Conservation (phyloP, 306 rosid species). For the Cajanus cajan region DNA sequence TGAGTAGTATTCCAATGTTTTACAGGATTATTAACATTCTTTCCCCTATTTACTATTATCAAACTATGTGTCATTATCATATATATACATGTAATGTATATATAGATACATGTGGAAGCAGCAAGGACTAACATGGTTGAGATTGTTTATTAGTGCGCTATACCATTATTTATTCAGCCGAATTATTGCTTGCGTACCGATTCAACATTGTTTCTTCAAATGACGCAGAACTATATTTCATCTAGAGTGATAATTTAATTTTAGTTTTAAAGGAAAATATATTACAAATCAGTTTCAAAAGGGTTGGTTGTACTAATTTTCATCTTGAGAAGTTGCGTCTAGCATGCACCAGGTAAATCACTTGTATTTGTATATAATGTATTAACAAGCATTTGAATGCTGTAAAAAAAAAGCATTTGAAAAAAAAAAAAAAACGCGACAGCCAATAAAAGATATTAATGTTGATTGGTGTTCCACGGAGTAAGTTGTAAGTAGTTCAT, state of each 20-base stretch:
- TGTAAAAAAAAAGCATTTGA: too few relatives aligned
- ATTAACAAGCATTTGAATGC: neutral
- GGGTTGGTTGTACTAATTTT: neutral
- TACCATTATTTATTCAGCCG: conserved; percentile 9
- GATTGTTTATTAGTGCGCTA: neutral
- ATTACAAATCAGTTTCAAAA: neutral
- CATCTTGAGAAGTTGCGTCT: neutral
- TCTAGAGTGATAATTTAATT: neutral
- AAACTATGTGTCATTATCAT: conserved; percentile 21
- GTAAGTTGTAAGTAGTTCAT: neutral
- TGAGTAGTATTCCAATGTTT: conserved; percentile 7
- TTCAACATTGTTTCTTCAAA: neutral
- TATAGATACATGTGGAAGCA: conserved; percentile 8
- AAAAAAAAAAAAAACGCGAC: too few relatives aligned
- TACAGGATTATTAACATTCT: neutral
- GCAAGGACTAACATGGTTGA: neutral
- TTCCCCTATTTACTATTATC: neutral
- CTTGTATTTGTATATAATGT: neutral
- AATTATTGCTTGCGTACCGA: neutral
- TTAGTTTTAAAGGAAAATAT: neutral
- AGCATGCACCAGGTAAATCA: neutral
- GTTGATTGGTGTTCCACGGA: neutral
- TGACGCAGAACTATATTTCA: neutral
- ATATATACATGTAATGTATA: too few relatives aligned
- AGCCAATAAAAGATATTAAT: neutral